These are phyloP conservation scores for Spergularia azorica DNA, from an alignment of 179 eudicot genomes.

Conservation along the genomic window DNA sequence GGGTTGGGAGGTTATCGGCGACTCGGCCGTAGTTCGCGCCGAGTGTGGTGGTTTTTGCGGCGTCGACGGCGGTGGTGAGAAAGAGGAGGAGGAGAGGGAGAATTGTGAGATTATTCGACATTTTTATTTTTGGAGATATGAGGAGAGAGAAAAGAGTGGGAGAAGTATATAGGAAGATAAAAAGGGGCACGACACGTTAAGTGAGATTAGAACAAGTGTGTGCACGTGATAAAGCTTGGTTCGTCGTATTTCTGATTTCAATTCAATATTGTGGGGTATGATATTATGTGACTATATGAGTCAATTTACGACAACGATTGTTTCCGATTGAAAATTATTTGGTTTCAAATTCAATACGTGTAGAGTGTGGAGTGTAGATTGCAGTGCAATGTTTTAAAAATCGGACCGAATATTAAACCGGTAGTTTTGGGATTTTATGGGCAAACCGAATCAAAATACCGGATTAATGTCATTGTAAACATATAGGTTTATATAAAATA, in stretches of 20 bases:
- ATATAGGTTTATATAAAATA: too few species aligned
- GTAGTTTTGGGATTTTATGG: too few species aligned
- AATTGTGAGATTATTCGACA: slow-evolving; percentile 4
- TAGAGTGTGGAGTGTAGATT: too few species aligned
- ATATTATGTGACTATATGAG: too few species aligned
- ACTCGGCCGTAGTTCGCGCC: slow-evolving; percentile 78
- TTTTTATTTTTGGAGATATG: not conserved
- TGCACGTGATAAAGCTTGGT: slow-evolving; percentile 28
- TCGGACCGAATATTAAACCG: too few species aligned
- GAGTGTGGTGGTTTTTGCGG: slow-evolving; percentile 28
- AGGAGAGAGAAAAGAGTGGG: not conserved
- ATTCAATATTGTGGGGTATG: too few species aligned
- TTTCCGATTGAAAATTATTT: too few species aligned
- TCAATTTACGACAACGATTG: too few species aligned
- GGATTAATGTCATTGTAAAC: too few species aligned
- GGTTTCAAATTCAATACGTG: too few species aligned
- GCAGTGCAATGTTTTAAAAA: too few species aligned
- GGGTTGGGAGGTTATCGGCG: slow-evolving; percentile 74
- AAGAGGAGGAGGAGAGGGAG: not conserved
- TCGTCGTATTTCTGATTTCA: not conserved
- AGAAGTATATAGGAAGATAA: not conserved
- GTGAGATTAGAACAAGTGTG: not conserved
- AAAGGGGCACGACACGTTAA: slow-evolving; percentile 22
- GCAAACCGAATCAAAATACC: too few species aligned
- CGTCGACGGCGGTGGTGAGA: not conserved